Base-by-base conservation (phyloP, 768 basidiomycete species). In the Pleurotus giganteus region DNA sequence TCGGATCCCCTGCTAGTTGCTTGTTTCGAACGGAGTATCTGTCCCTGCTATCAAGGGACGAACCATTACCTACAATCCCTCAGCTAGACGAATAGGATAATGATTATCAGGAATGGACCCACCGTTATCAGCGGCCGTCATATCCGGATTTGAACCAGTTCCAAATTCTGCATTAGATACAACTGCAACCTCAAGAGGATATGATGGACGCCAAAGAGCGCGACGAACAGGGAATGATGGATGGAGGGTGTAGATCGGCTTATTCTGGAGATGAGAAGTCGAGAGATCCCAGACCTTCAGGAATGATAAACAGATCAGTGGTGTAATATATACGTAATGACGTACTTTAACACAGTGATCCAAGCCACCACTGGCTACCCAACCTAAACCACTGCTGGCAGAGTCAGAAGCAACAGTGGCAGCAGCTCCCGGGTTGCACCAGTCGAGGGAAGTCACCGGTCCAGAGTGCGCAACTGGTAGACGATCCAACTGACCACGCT, bases 341-440 rank as follows among this genome's bases (percentile, higher is more conserved):
- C 67, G 31, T 43, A 84, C 89, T 74, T 92, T 91, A 47, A 92
- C 89, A 26, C 79, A 84, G 31, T 84, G 82, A 69, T 94, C 91
- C 27, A 93, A 71, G 0, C 90, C 88, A 11, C 85, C 89, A 51
- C 88, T 91, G 4, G 83, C 85, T 19, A 94, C 76, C 89, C 90
- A 94, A 1, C 89, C 88, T 24, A 78, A 67, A 4, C 76, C 74
- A 19, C 60, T 70, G 4, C 67, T 66, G 2, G 65, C 55, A 32
- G 61, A 53, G 29, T 76, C 72, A 11, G 52, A 7, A 41, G 47
- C 60, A 54, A 54, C 50, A 54, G 5, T 64, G 58, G 42, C 62
- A 59, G 71, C 65, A 28, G 19, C 21, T 45, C 44, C 44, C 8
- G 71, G 69, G 39, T 61, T 70, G 45, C 79, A 79, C 91, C 91